Evolutionary conservation across 1,139 yeast species (phyloP).

Genomic region (Geotrichum reessii): DNA sequence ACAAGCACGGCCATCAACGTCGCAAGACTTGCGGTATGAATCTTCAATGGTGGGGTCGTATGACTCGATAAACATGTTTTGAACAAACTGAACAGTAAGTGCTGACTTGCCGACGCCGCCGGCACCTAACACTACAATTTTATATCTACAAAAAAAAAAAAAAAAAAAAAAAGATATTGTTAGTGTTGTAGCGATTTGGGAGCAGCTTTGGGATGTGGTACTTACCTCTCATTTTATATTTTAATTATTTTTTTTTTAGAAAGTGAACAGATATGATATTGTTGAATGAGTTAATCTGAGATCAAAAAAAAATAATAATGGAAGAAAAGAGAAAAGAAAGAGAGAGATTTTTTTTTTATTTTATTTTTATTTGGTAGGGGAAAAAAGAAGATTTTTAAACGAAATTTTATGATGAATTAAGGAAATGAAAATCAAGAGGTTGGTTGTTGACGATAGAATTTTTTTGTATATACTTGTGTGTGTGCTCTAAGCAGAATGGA

Average conservation of each 20-base stretch:
- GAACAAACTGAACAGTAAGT: slow-evolving; percentile 34
- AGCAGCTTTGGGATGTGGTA: too few species aligned
- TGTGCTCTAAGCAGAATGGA: too few species aligned
- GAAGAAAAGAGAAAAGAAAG: neutral
- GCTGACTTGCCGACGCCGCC: too few species aligned
- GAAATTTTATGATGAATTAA: neutral
- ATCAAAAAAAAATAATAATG: neutral
- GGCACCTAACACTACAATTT: too few species aligned
- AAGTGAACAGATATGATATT: too few species aligned
- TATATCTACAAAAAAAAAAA: too few species aligned
- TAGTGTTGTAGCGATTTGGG: too few species aligned
- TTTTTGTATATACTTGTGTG: too few species aligned
- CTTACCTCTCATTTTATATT: slow-evolving; percentile 1
- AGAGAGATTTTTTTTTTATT: too few species aligned
- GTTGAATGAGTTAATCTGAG: neutral
- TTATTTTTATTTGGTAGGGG: neutral
- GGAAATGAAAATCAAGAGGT: neutral
- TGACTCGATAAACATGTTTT: slow-evolving; percentile 63
- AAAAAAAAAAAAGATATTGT: too few species aligned
- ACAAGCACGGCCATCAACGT: slow-evolving; percentile 39
- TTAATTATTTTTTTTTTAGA: too few species aligned
- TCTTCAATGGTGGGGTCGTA: slow-evolving; percentile 95
- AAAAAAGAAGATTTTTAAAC: neutral
- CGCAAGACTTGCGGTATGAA: slow-evolving; percentile 39
- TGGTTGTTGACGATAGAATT: neutral